Percentiles rank a stretch among this genome's conserved stretches.
These are phyloP conservation scores for Rhizophagus sp. DNA, from an alignment of 192 early-diverging fungal species.

Conservation along the genomic window DNA sequence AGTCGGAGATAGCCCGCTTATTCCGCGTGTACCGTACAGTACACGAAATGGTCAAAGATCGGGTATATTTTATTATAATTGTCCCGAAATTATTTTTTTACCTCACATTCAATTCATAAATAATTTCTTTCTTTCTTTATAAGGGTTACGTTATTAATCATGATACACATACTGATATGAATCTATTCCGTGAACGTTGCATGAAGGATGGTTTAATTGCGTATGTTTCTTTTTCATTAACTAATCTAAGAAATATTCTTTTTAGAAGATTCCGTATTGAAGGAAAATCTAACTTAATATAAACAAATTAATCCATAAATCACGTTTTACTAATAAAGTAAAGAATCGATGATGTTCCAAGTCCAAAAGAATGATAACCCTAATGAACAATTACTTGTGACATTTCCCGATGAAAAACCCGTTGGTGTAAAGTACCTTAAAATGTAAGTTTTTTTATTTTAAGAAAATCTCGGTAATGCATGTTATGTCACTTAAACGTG, in stretches of 20 bases:
- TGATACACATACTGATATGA: constrained; percentile 83
- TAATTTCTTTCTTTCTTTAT: not conserved
- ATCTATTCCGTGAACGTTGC: constrained; percentile 72
- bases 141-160: constrained; percentile 82
- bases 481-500: no score
- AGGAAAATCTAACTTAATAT: not conserved
- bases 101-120: not conserved
- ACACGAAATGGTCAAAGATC: constrained; percentile 85
- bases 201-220: constrained; percentile 74
- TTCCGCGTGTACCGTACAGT: constrained; percentile 87
- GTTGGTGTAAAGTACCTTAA: constrained; percentile 91
- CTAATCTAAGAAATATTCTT: not conserved
- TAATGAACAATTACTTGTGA: constrained; percentile 83
- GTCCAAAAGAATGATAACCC: constrained; percentile 81
- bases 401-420: constrained; percentile 87
- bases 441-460: constrained; percentile 59
- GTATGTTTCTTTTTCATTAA: constrained; percentile 44
- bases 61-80: constrained; percentile 47
- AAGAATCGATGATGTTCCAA: constrained; percentile 78
- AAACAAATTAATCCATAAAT: not conserved
- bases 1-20: constrained; percentile 66
- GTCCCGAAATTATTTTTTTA: no score
- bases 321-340: constrained; percentile 41
- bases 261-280: not conserved
- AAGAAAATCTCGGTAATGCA: no score